A percentile compares a stretch with the other conserved stretches of the same genome.
phyloP scores from a whole-genome alignment of 495 filamentous ascomycete genomes.

The Talaromyces stipitatus region DNA sequence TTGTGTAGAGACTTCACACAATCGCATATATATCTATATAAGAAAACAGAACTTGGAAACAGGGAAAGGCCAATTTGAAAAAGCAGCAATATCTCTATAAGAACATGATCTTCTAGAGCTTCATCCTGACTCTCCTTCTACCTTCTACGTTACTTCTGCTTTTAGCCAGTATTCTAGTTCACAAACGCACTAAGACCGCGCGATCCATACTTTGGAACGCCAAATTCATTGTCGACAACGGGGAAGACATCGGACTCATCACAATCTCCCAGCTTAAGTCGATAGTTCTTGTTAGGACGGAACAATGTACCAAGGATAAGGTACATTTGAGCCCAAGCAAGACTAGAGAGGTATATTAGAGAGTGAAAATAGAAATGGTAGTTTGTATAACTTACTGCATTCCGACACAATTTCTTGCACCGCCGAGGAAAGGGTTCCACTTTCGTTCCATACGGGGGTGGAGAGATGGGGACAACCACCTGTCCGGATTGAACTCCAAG shows the following conservation, averaged over 20 bases:
- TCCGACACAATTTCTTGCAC: conserved; percentile 15
- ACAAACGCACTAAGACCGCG: background rate
- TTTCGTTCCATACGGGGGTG: conserved; percentile 13
- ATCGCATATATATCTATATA: no score
- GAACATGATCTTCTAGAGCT: background rate
- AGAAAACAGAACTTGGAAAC: no score
- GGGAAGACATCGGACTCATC: background rate
- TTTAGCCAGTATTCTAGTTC: background rate
- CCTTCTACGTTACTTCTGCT: no score
- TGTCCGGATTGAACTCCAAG: conserved; percentile 29
- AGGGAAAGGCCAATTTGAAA: no score
- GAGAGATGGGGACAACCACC: conserved; percentile 23
- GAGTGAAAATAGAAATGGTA: background rate
- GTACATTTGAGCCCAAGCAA: background rate
- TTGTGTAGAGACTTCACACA: no score
- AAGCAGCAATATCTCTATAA: no score
- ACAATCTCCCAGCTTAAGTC: background rate
- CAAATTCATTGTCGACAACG: background rate
- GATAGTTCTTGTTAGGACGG: background rate
- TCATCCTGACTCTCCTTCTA: no score
- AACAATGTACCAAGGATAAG: background rate
- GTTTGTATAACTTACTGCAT: conserved; percentile 14
- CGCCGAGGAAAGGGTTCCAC: conserved; percentile 15
- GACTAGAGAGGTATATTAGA: background rate
- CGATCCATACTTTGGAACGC: background rate